phyloP scores from a whole-genome alignment of 2,329 filamentous ascomycete species.

The Trichoderma pleuroti region DNA sequence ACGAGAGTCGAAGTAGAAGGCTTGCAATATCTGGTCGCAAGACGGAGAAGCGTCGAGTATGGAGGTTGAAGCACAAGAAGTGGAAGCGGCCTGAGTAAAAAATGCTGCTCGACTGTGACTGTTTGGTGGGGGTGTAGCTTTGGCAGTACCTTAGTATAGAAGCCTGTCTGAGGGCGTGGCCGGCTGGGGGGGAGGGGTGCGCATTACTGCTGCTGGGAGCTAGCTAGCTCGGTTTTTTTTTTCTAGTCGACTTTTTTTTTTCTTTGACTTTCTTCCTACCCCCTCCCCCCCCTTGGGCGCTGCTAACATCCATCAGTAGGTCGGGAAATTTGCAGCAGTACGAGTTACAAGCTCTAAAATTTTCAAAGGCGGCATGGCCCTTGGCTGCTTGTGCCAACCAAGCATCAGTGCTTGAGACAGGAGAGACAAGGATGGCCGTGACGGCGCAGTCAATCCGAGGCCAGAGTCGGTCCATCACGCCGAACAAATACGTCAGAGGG shows the following conservation, averaged over 20 bases:
- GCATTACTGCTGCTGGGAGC: neutral
- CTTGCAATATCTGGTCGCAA: constrained; percentile 1
- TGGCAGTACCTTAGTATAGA: neutral
- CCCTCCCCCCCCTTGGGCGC: neutral
- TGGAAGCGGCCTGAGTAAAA: constrained; percentile 17
- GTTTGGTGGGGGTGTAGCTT: neutral
- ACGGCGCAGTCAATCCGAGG: constrained; percentile 8
- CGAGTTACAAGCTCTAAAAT: constrained; percentile 5
- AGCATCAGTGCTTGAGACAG: neutral
- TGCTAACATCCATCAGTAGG: neutral
- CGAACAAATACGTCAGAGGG: constrained; percentile 10
- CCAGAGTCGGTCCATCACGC: constrained; percentile 9
- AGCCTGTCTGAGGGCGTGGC: neutral
- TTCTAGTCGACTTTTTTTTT: neutral
- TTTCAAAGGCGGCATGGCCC: neutral
- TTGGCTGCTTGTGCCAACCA: neutral
- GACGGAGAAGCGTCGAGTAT: constrained; percentile 4
- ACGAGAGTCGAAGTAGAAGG: neutral
- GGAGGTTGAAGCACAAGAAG: constrained; percentile 16
- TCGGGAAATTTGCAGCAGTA: constrained; percentile 12
- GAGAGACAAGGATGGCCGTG: constrained; percentile 2
- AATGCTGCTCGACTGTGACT: neutral
- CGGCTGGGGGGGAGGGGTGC: neutral
- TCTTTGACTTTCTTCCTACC: neutral
- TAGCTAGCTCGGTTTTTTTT: constrained; percentile 7